Evolutionary conservation across 257 asterid genomes (phyloP), one percentile per base, ranked within the genome.

Genomic region (Solanum bulbocastanum): DNA sequence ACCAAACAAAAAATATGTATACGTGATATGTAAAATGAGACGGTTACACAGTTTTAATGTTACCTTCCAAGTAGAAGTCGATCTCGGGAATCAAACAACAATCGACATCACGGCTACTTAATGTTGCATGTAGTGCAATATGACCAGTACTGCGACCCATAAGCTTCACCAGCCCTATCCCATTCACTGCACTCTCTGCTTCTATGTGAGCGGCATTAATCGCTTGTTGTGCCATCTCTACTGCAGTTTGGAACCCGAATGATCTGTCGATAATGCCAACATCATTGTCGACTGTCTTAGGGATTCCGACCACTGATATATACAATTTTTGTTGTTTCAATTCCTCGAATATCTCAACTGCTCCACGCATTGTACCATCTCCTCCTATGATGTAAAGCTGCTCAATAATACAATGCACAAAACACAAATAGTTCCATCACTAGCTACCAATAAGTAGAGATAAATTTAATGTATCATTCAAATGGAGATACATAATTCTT

Each of bases 111-210:
- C 98, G 94, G 90, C 98, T 96, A 89, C 97, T 93, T 56, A 95
- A 58, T 39, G 98, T 96, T 9, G 99, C 94, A 68, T 95, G 87
- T 25, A 95, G 94, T 56, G 98, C 95, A 18, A 96, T 96, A 89
- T 95, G 98, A 40, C 99, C 98, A 0, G 98, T 93, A 92, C 96
- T 93, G 10, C 98, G 98, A 1, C 98, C 98, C 99, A 95, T 96
- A 15, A 96, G 97, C 88, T 96, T 96, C 58, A 96, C 99, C 66
- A 96, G 76, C 35, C 98, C 98, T 12, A 95, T 83, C 27, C 99
- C 98, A 44, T 96, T 95, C 33, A 93, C 96, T 0, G 94, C 98
- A 69, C 99, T 95, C 92, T 92, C 93, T 0, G 98, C 99, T 71
- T 95, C 99, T 0, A 95, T 94, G 87, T 96, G 94, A 25, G 96